Evolutionary conservation across 2,329 filamentous ascomycete genomes (phyloP).

Genomic region (Fusarium papillatum): DNA sequence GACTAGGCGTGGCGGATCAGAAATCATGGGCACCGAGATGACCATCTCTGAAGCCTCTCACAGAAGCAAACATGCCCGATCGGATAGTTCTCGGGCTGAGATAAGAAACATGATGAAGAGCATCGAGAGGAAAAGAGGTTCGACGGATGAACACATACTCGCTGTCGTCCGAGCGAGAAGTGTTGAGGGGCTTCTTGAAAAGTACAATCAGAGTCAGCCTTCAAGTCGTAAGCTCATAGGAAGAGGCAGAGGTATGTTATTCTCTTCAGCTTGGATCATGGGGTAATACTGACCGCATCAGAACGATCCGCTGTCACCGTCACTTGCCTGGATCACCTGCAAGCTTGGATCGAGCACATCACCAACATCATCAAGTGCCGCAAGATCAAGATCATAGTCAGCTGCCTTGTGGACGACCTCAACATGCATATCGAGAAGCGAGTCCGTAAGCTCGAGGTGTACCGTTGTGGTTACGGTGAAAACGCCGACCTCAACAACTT

Average conservation of each 20-base stretch:
- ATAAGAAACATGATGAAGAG: not conserved
- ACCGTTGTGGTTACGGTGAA: not conserved
- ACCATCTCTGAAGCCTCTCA: not conserved
- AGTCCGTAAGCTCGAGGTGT: not conserved
- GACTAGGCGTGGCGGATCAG: not conserved
- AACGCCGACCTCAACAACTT: not conserved
- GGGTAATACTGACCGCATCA: not conserved
- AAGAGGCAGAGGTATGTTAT: not conserved
- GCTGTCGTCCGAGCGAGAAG: not conserved
- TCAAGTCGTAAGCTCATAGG: not conserved
- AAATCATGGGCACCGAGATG: not conserved
- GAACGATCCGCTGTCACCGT: not conserved
- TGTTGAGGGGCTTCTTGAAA: not conserved
- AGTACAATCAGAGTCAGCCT: not conserved
- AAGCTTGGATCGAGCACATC: conserved; percentile 1
- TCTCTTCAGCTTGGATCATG: not conserved
- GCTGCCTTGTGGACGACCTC: not conserved
- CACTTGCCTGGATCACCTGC: not conserved
- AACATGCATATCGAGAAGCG: not conserved
- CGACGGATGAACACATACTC: not conserved
- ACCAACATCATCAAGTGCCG: not conserved
- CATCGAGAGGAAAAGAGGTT: not conserved
- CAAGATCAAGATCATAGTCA: conserved; percentile 1
- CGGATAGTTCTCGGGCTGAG: not conserved
- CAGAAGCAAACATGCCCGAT: not conserved